These are phyloP conservation scores for Hypoxylon sp. DNA, from an alignment of 2,329 filamentous ascomycete species.

Conservation along the genomic window DNA sequence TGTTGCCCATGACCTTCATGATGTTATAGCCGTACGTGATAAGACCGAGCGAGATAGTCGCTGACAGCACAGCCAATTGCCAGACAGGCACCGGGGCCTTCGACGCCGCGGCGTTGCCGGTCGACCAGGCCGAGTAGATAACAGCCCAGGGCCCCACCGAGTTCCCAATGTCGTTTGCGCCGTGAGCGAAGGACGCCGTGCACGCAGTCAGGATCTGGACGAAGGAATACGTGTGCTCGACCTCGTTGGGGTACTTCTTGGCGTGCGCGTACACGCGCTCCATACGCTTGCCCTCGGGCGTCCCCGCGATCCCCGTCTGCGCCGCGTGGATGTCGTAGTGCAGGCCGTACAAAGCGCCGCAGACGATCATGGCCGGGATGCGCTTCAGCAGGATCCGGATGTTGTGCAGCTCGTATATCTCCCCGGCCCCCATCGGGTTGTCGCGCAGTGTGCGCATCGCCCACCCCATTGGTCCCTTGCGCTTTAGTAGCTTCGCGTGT, in stretches of 20 bases:
- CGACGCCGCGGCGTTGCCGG: slow-evolving; percentile 71
- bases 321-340: slow-evolving; percentile 88
- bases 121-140: slow-evolving; percentile 78
- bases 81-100: slow-evolving; percentile 80
- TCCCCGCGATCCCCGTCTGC: slow-evolving; percentile 78
- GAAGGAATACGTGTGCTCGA: slow-evolving; percentile 78
- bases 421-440: slow-evolving; percentile 79
- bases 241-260: slow-evolving; percentile 77
- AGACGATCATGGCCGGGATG: slow-evolving; percentile 76
- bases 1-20: slow-evolving; percentile 86
- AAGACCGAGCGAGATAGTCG: slow-evolving; percentile 76
- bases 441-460: slow-evolving; percentile 83
- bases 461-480: slow-evolving; percentile 81
- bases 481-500: slow-evolving; percentile 74
- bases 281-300: slow-evolving; percentile 81
- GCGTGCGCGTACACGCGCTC: slow-evolving; percentile 75
- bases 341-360: slow-evolving; percentile 78
- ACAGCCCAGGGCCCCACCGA: slow-evolving; percentile 78
- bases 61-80: slow-evolving; percentile 80
- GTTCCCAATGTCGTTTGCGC: slow-evolving; percentile 83
- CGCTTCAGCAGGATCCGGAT: slow-evolving; percentile 74
- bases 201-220: slow-evolving; percentile 77
- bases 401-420: slow-evolving; percentile 82
- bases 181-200: slow-evolving; percentile 81
- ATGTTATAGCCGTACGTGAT: slow-evolving; percentile 87